These are phyloP conservation scores for Moesziomyces sp. DNA, from an alignment of 1,284 basidiomycete genomes.

Conservation along the genomic window DNA sequence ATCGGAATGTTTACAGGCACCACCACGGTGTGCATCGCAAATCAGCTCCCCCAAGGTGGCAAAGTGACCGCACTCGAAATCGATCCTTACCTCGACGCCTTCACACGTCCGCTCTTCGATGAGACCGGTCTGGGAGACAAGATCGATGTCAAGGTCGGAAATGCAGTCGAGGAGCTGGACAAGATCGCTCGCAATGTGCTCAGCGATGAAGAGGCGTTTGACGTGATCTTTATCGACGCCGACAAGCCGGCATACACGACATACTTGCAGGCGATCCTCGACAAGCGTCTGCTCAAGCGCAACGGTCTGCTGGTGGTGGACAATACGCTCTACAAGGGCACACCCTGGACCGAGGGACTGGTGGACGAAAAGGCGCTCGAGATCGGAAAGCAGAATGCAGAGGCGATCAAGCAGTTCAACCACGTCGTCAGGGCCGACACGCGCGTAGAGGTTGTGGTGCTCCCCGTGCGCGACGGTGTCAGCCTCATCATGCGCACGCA, in stretches of 20 bases:
- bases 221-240: slow-evolving; percentile 68
- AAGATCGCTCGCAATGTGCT: slow-evolving; percentile 28
- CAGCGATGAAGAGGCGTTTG: slow-evolving; percentile 54
- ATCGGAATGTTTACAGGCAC: slow-evolving; percentile 63
- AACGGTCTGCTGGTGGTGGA: slow-evolving; percentile 64
- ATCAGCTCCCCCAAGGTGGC: slow-evolving; percentile 39
- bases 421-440: slow-evolving; percentile 54
- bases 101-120: slow-evolving; percentile 60
- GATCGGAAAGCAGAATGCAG: slow-evolving; percentile 44
- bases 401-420: slow-evolving; percentile 64
- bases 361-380: slow-evolving; percentile 16
- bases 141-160: slow-evolving; percentile 60
- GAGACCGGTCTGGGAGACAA: slow-evolving; percentile 58
- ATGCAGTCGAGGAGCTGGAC: slow-evolving; percentile 57
- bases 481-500: slow-evolving; percentile 59
- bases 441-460: slow-evolving; percentile 54
- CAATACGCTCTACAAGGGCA: slow-evolving; percentile 66
- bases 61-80: slow-evolving; percentile 65
- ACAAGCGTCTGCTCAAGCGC: slow-evolving; percentile 48
- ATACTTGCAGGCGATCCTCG: slow-evolving; percentile 61
- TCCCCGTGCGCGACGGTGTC: slow-evolving; percentile 67
- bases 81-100: slow-evolving; percentile 61
- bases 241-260: slow-evolving; percentile 64
- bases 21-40: slow-evolving; percentile 55
- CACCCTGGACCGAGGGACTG: slow-evolving; percentile 42